Evolutionary conservation across 192 early-diverging fungal species (phyloP).

Genomic region (Backusella westeae): DNA sequence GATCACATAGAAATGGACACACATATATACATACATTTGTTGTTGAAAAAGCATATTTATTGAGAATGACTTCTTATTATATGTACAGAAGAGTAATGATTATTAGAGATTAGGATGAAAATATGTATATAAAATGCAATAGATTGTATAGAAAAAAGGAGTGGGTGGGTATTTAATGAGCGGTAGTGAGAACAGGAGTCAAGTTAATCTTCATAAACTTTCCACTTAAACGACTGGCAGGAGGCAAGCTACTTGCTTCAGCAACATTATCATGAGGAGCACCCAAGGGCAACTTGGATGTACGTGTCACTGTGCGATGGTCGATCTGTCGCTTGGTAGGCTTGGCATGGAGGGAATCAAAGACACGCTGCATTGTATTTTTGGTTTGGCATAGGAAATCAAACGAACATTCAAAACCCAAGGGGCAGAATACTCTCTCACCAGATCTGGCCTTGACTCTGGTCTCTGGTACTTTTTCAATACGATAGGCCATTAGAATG

Average conservation of each 20-base stretch:
- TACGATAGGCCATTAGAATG: background rate
- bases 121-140: background rate
- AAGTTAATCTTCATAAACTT: background rate
- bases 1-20: background rate
- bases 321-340: slow-evolving; percentile 12
- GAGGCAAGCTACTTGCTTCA: slow-evolving; percentile 3
- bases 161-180: background rate
- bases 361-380: slow-evolving; percentile 1
- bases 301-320: background rate
- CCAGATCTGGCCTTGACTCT: slow-evolving; percentile 17
- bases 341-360: slow-evolving; percentile 14
- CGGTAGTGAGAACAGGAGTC: background rate
- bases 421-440: slow-evolving; percentile 17
- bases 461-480: slow-evolving; percentile 3
- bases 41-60: background rate
- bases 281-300: slow-evolving; percentile 4
- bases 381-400: slow-evolving; percentile 16
- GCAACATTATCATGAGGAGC: slow-evolving; percentile 6
- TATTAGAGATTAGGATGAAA: background rate
- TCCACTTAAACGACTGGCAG: background rate
- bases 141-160: background rate
- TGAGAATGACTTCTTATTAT: background rate
- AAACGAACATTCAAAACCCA: slow-evolving; percentile 18
- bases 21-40: background rate
- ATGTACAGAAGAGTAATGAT: background rate